phyloP scores from a whole-genome alignment of 2,329 filamentous ascomycete species.

The Aureobasidium melanogenum region DNA sequence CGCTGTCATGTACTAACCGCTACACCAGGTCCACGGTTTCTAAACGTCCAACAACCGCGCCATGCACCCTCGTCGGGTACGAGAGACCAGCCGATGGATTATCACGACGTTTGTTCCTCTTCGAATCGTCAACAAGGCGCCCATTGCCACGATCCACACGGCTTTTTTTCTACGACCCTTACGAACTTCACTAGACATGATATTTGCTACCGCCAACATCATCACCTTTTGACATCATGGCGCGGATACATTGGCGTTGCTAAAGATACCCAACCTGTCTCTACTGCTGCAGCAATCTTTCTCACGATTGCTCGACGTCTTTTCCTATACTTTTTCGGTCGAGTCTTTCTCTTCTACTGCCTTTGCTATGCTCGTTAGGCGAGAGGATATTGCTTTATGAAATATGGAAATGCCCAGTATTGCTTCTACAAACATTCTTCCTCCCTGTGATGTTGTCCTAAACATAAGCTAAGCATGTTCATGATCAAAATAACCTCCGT shows the following conservation, averaged over 20 bases:
- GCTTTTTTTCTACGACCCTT: slow-evolving; percentile 14
- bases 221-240: background rate
- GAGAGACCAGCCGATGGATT: slow-evolving; percentile 14
- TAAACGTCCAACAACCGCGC: slow-evolving; percentile 38
- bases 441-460: background rate
- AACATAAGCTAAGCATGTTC: background rate
- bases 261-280: slow-evolving; percentile 7
- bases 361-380: background rate
- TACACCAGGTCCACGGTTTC: slow-evolving; percentile 51
- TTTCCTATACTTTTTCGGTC: background rate
- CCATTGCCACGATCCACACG: slow-evolving; percentile 10
- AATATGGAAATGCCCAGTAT: slow-evolving; percentile 11
- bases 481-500: background rate
- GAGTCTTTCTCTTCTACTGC: background rate
- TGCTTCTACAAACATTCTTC: background rate
- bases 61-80: slow-evolving; percentile 17
- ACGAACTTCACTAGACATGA: slow-evolving; percentile 6
- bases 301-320: background rate
- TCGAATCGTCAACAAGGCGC: slow-evolving; percentile 10
- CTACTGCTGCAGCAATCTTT: slow-evolving; percentile 1
- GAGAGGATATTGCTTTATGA: background rate
- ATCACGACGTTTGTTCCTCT: slow-evolving; percentile 2
- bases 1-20: background rate
- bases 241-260: background rate
- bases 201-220: background rate